phyloP scores from a whole-genome alignment of 129 eudicot species.

The Flaveria linearis region DNA sequence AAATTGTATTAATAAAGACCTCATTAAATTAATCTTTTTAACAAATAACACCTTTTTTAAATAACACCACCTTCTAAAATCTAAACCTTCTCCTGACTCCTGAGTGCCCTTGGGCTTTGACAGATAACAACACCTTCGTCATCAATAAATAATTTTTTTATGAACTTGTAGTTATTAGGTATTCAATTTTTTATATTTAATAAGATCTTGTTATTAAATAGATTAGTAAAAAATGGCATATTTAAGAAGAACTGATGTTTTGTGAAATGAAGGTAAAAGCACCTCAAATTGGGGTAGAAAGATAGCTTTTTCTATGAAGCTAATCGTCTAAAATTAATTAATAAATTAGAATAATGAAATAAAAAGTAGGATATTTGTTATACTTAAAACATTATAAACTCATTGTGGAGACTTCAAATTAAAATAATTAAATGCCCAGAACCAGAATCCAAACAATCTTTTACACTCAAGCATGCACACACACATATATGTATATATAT shows the following conservation, averaged over 20 bases:
- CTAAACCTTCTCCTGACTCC: no score
- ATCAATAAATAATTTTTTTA: no score
- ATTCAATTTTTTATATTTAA: background rate
- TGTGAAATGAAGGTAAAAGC: conserved; percentile 1
- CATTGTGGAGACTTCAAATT: background rate
- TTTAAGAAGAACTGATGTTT: background rate
- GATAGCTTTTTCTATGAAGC: background rate
- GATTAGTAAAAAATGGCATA: background rate
- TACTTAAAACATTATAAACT: background rate
- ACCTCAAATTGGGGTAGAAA: background rate
- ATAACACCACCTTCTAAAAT: no score
- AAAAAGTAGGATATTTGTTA: background rate
- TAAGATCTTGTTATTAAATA: background rate
- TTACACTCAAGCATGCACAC: conserved; percentile 23
- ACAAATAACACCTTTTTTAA: no score
- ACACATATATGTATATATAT: conserved; percentile 37
- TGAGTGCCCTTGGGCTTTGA: no score
- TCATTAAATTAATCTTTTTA: no score
- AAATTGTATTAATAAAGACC: no score
- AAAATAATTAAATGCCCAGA: conserved; percentile 8
- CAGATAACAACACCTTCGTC: no score
- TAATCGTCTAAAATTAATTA: background rate
- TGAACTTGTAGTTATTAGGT: no score
- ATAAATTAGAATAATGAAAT: background rate
- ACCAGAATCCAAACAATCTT: background rate